A percentile compares a stretch with the other conserved stretches of the same genome.
These are phyloP conservation scores for Zea mays DNA, from an alignment of 176 grass and related monocot species.

Conservation along the genomic window DNA sequence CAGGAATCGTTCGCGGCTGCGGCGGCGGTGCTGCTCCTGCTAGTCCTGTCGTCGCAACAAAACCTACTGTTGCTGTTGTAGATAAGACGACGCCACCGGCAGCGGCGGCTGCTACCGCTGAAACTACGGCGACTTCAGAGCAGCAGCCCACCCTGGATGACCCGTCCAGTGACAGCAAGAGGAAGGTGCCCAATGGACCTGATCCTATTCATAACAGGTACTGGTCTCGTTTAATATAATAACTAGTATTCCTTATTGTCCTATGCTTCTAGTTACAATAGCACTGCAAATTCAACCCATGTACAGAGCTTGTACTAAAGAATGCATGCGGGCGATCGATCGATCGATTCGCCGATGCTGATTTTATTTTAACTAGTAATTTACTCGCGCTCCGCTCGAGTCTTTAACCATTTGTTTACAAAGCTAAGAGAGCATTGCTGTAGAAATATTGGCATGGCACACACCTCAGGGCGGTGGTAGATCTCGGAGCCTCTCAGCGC, in stretches of 20 bases:
- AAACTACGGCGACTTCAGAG: too few species aligned
- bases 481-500: too few species aligned
- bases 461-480: too few species aligned
- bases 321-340: neutral
- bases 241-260: too few species aligned
- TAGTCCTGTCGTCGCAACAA: neutral
- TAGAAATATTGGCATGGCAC: too few species aligned
- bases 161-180: slow-evolving; percentile 65
- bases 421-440: too few species aligned
- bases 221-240: neutral
- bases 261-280: neutral
- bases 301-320: neutral
- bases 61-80: neutral
- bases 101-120: neutral
- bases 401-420: too few species aligned
- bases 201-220: slow-evolving; percentile 95
- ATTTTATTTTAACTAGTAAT: too few species aligned
- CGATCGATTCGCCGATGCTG: neutral
- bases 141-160: too few species aligned
- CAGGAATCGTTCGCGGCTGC: neutral
- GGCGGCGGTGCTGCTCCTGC: neutral
- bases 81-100: neutral
- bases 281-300: neutral
- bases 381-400: too few species aligned
- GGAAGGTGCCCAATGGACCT: slow-evolving; percentile 83